phyloP scores from a whole-genome alignment of 441 rosid species.

The Populus trichocarpa region DNA sequence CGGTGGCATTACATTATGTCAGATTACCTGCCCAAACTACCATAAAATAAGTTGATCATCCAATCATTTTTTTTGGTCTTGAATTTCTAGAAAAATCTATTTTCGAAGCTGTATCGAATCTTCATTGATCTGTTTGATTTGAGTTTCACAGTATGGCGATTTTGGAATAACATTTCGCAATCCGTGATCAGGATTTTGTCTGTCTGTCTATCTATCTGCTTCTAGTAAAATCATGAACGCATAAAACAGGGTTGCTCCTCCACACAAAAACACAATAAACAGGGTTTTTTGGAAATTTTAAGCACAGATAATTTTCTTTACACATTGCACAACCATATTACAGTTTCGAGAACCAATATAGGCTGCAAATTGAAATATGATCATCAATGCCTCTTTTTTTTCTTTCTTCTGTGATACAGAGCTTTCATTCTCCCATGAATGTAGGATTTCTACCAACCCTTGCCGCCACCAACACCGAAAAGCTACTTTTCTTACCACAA shows the following conservation, averaged over 20 bases:
- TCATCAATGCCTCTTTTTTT: no score
- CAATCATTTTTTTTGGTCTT: background rate
- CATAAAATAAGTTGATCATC: no score
- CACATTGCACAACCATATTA: background rate
- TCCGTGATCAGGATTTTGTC: background rate
- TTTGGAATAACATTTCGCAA: background rate
- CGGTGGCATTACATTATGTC: conserved; percentile 7
- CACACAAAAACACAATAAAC: background rate
- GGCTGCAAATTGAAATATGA: no score
- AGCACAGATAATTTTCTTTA: background rate
- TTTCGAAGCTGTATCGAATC: background rate
- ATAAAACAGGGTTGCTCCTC: background rate
- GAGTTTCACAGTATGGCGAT: background rate
- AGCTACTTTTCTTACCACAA: no score
- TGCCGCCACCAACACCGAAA: no score
- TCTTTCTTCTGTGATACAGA: no score
- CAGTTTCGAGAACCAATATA: no score
- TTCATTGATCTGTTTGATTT: background rate
- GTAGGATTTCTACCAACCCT: no score
- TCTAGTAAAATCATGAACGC: conserved; percentile 6
- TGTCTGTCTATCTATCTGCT: background rate
- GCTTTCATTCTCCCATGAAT: no score
- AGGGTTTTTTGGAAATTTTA: background rate
- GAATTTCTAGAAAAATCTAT: conserved; percentile 14
- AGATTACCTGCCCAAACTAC: conserved; percentile 4